Percentiles rank a stretch among this genome's conserved stretches.
Evolutionary conservation across 805 yeast species (phyloP).

Genomic region (Candida succiphila): DNA sequence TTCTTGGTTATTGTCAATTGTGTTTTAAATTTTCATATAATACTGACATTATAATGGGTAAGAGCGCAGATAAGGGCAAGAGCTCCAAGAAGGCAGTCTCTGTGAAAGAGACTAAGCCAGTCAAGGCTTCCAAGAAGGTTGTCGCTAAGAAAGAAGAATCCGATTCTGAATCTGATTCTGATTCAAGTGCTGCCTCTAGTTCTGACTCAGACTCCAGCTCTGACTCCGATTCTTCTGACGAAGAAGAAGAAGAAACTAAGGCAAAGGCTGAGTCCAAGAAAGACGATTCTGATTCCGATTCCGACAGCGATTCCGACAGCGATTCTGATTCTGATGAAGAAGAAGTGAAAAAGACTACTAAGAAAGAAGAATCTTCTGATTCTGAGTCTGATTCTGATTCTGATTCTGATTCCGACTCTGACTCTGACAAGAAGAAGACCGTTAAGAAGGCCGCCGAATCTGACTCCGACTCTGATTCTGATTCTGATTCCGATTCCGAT

Average conservation of each 20-base stretch:
- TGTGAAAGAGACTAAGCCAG: constrained; percentile 8
- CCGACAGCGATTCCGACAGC: constrained; percentile 3
- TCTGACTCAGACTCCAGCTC: constrained; percentile 4
- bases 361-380: constrained; percentile 15
- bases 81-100: constrained; percentile 10
- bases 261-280: constrained; percentile 15
- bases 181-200: constrained; percentile 9
- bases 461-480: constrained; percentile 20
- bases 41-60: constrained; percentile 13
- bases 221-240: constrained; percentile 11
- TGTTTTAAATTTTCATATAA: not conserved
- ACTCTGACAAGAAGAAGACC: constrained; percentile 11
- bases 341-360: constrained; percentile 12
- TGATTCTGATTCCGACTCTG: constrained; percentile 13
- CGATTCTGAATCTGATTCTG: constrained; percentile 8
- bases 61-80: constrained; percentile 16
- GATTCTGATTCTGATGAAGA: constrained; percentile 13
- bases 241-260: constrained; percentile 12
- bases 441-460: constrained; percentile 17
- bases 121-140: constrained; percentile 5
- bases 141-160: constrained; percentile 8
- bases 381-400: constrained; percentile 13
- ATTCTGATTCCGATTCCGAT: constrained; percentile 10
- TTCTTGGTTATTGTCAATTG: not conserved
- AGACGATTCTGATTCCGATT: constrained; percentile 10